Evolutionary conservation across 1,284 basidiomycete genomes (phyloP), one percentile per base, ranked within the genome.

Genomic region (Ceratobasidium sp.): DNA sequence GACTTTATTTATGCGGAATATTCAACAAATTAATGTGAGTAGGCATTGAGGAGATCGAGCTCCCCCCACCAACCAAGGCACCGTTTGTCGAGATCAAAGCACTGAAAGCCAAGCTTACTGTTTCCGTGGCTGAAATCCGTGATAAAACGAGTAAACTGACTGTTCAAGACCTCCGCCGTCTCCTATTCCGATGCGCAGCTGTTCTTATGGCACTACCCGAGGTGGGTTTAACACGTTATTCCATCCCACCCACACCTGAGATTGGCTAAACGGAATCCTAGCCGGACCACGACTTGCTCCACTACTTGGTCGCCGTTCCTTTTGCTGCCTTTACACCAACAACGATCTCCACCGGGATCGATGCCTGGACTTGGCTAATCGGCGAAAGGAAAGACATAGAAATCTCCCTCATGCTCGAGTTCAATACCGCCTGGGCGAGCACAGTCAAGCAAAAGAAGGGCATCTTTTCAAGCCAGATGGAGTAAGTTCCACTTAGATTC

Each of bases 281-380:
- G 88, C 88, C 88, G 75, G 93, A 99, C 72, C 85, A 90, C 75
- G 91, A 92, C 42, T 82, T 99, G 8, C 80, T 99, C 2, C 90
- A 95, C 77, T 90, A 91, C 76, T 81, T 99, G 27, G 95, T 99
- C 7, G 84, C 85, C 27, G 79, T 99, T 16, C 97, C 97, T 0
- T 91, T 98, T 74, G 89, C 90, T 67, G 87, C 93, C 2, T 94
- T 95, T 73, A 94, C 92, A 0, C 93, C 95, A 0, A 82, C 90
- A 3, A 86, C 95, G 0, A 86, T 98, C 69, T 84, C 90, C 8
- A 86, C 91, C 1, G 95, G 93, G 0, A 89, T 95, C 57, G 94
- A 98, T 76, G 90, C 93, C 3, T 99, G 97, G 97, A 93, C 91
- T 1, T 98, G 95, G 96, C 82, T 98, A 0, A 91, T 98, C 56